Evolutionary conservation across 2,329 filamentous ascomycete genomes (phyloP).

Genomic region (Beauveria medogensis): DNA sequence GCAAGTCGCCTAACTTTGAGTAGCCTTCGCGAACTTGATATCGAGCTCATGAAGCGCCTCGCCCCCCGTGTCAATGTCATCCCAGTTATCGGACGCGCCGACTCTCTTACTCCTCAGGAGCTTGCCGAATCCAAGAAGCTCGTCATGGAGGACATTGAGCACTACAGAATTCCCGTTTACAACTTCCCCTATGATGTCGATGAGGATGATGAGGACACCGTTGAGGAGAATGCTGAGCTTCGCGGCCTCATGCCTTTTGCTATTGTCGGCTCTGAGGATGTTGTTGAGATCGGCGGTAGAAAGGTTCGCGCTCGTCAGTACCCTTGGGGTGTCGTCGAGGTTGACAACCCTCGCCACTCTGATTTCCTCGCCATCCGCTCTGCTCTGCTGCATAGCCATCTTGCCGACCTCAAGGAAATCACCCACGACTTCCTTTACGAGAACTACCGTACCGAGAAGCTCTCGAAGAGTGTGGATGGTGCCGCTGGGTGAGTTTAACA

Average conservation of each 20-base stretch:
- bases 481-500: conserved; percentile 68
- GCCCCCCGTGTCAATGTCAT: conserved; percentile 98
- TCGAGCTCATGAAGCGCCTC: conserved; percentile 98
- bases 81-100: conserved; percentile 95
- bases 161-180: conserved; percentile 98
- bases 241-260: conserved; percentile 97
- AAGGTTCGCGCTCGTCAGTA: conserved; percentile 93
- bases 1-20: background rate
- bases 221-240: conserved; percentile 97
- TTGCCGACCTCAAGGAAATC: conserved; percentile 98
- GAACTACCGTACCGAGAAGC: conserved; percentile 99
- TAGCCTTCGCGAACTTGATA: conserved; percentile 95
- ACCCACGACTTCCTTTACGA: conserved; percentile 99
- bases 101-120: conserved; percentile 92
- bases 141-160: conserved; percentile 99
- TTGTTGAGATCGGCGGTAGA: conserved; percentile 87
- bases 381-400: conserved; percentile 91
- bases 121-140: conserved; percentile 99
- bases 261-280: conserved; percentile 94
- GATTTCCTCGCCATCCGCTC: conserved; percentile 97
- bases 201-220: conserved; percentile 98
- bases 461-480: conserved; percentile 97
- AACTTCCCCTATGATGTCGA: conserved; percentile 99
- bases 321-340: conserved; percentile 97
- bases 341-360: conserved; percentile 97